Percentiles rank a stretch among this genome's conserved stretches.
These are phyloP conservation scores for Xylaria longipes DNA, from an alignment of 495 filamentous ascomycete species.

Conservation along the genomic window DNA sequence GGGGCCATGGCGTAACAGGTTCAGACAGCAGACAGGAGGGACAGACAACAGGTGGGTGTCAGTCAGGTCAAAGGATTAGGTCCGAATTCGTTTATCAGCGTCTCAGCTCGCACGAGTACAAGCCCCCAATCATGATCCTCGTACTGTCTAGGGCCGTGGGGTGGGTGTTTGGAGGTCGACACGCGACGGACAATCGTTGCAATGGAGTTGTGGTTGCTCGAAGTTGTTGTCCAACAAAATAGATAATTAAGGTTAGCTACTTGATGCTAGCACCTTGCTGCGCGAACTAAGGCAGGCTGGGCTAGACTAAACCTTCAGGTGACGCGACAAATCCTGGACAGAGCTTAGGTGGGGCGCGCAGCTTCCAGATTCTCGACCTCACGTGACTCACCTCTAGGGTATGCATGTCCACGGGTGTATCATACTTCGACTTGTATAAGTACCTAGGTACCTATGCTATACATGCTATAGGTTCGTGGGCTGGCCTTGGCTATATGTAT, in stretches of 20 bases:
- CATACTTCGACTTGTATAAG: no score
- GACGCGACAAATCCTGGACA: conserved; percentile 32
- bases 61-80: neutral
- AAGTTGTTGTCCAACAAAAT: no score
- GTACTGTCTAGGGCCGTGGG: neutral
- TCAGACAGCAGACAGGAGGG: neutral
- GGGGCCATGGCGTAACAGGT: conserved; percentile 27
- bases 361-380: conserved; percentile 29
- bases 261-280: neutral
- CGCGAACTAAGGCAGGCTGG: neutral
- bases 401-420: no score
- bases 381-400: conserved; percentile 26
- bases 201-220: neutral
- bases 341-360: conserved; percentile 16
- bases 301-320: neutral
- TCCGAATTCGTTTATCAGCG: neutral
- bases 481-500: neutral
- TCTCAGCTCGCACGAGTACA: neutral
- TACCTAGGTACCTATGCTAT: no score
- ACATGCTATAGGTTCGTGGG: no score
- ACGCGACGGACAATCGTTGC: neutral
- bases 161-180: neutral
- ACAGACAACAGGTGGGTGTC: neutral
- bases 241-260: neutral
- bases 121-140: neutral